Evolutionary conservation across 495 filamentous ascomycete genomes (phyloP), one percentile per base, ranked within the genome.

Genomic region (Cudoniella acicularis): DNA sequence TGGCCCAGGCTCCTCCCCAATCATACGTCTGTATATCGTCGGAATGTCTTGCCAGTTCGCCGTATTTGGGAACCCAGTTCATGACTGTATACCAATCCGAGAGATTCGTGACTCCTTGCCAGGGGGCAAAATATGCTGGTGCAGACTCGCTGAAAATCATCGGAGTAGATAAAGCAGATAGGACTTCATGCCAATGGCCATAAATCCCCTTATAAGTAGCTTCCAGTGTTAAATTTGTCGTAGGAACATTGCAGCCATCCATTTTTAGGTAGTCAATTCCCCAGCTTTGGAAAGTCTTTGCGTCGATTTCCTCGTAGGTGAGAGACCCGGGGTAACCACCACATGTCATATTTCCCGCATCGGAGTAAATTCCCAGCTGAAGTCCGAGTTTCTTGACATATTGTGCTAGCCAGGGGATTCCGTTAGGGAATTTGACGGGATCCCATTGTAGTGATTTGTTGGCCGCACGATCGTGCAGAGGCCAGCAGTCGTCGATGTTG

Each of bases 401-500:
- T 9, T 67, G 63, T 4, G 72, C 60, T 1, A 74, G 45, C 48
- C 60, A 55, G 53, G 67, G 65, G 42, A 75, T 67, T 10, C 73
- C 73, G 16, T 64, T 57, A 0, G 71, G 73, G 24, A 67, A 73
- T 53, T 64, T 64, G 26, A 48, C 49, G 2, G 48, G 17, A 49
- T 64, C 45, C 62, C 57, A 61, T 9, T 42, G 48, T 30, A 64
- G 50, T 4, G 53, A 57, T 3, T 57, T 57, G 55, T 64, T 61
- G 17, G 23, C 49, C 50, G 69, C 67, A 52, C 55, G 59, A 47
- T 72, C 25, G 23, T 75, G 75, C 36, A 64, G 62, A 16, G 72
- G 77, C 79, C 78, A 82, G 67, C 77, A 83, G 65, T 84, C 82
- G 62, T 84, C 81, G 1, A 85, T 62, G 17, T 80, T 75, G 49